Percentiles rank a stretch among this genome's conserved stretches.
Conservation (phyloP, 805 yeast species). For the Ogataea henricii region DNA sequence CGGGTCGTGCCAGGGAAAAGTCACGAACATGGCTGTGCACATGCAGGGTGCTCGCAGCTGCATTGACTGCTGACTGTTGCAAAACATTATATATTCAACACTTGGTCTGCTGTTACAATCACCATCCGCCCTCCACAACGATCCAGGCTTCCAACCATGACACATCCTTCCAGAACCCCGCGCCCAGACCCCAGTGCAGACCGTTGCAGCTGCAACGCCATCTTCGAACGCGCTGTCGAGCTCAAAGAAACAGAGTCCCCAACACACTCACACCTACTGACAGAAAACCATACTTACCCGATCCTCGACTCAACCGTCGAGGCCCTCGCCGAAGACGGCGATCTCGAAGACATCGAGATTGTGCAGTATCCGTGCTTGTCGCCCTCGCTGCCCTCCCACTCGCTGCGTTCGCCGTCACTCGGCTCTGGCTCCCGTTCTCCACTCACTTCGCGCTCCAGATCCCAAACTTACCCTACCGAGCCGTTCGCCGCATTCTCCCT, state of each 20-base stretch:
- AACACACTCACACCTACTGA: slow-evolving; percentile 33
- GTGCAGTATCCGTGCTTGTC: slow-evolving; percentile 39
- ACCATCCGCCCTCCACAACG: too few relatives aligned
- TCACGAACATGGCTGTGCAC: slow-evolving; percentile 1
- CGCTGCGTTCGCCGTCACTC: slow-evolving; percentile 11
- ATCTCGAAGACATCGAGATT: slow-evolving; percentile 71
- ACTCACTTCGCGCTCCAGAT: slow-evolving; percentile 1
- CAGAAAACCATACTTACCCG: slow-evolving; percentile 77
- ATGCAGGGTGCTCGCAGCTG: slow-evolving; percentile 1
- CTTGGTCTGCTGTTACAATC: background rate
- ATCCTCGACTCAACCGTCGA: slow-evolving; percentile 78
- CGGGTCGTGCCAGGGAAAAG: background rate
- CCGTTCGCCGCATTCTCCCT: slow-evolving; percentile 6
- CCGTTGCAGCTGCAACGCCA: slow-evolving; percentile 3
- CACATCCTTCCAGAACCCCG: background rate
- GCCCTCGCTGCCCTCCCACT: background rate
- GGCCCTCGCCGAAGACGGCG: slow-evolving; percentile 57
- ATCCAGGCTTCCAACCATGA: too few relatives aligned
- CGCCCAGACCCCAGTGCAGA: background rate
- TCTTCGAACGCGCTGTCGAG: slow-evolving; percentile 19
- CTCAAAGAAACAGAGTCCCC: background rate
- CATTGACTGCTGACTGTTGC: slow-evolving; percentile 4
- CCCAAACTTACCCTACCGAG: slow-evolving; percentile 10
- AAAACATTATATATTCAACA: background rate
- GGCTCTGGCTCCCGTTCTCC: slow-evolving; percentile 3